phyloP scores from a whole-genome alignment of 31 red algal species.

The Odonthalia washingtoniensis region DNA sequence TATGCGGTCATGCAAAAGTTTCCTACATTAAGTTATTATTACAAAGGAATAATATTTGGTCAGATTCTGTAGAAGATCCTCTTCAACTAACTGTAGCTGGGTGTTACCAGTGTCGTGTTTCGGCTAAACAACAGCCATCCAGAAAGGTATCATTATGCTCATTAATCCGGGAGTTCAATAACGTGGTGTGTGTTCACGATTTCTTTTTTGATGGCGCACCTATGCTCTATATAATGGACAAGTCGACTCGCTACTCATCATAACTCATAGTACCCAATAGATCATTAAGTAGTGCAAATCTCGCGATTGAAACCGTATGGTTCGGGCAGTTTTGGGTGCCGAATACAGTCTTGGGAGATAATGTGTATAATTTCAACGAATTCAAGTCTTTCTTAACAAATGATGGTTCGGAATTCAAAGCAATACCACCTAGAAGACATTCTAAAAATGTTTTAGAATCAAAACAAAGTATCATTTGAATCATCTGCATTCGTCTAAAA shows the following conservation, averaged over 20 bases:
- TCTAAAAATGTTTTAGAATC: conserved; percentile 23
- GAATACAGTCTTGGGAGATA: neutral
- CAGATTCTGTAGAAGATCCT: neutral
- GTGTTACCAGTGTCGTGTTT: neutral
- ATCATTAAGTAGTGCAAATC: neutral
- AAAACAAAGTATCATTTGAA: neutral
- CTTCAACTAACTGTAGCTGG: neutral
- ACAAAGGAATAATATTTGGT: neutral
- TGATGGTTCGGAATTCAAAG: neutral
- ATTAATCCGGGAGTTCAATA: conserved; percentile 22
- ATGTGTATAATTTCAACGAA: neutral
- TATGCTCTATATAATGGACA: conserved; percentile 30
- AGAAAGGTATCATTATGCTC: conserved; percentile 15
- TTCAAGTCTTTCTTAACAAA: neutral
- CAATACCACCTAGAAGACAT: neutral
- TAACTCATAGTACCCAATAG: neutral
- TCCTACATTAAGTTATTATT: neutral
- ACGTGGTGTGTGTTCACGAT: conserved; percentile 23
- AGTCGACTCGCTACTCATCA: conserved; percentile 20
- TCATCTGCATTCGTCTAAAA: conserved; percentile 16
- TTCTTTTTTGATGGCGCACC: neutral
- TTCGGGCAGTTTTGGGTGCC: neutral
- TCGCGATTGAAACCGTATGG: neutral
- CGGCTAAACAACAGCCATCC: neutral
- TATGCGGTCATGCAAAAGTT: neutral